Base-by-base conservation (phyloP, 352 stramenopile genomes). In the Pythium plurisporium region DNA sequence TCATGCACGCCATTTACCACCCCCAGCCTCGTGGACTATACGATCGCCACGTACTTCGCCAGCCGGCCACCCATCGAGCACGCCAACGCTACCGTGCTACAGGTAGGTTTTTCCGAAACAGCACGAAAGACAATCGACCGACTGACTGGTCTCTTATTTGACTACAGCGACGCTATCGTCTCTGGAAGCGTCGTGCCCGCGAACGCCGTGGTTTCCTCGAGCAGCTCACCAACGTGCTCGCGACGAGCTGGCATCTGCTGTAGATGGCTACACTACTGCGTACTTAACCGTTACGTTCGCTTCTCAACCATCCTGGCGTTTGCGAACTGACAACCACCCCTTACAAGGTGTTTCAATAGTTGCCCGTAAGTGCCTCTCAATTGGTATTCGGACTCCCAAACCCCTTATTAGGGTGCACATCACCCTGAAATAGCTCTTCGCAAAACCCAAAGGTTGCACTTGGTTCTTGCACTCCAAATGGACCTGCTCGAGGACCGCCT, bases 21-120 rank as follows among this genome's bases (percentile, higher is more conserved):
- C 10, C 82, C 82, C 12, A 89, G 77, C 59, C 77, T 91, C 19
- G 75, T 89, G 9, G 72, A 78, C 26, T 86, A 79, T 57, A 91
- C 82, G 22, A 72, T 91, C 57, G 54, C 65, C 1, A 69, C 45
- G 25, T 91, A 89, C 43, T 86, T 86, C 42, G 66, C 69, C 8
- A 53, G 69, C 31, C 73, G 79, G 0, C 76, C 76, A 23, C 25
- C 36, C 14, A 51, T 76, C 14, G 79, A 91, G 49, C 77, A 91
- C 42, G 51, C 45, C n/a, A 79, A 78, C 37, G 73, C 82, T 4
- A 59, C 59, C 1, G 54, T 59, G 17, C 70, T 91, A 9, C 72
- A 83, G 64, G 70, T 78, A 62, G 11, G 30, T 15, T 45, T n/a
- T n/a, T n/a, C n/a, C n/a, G n/a, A n/a, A n/a, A n/a, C n/a, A n/a